Percentiles rank a stretch among this genome's conserved stretches.
Evolutionary conservation across 805 yeast genomes (phyloP).

Genomic region (Candida caryicola): DNA sequence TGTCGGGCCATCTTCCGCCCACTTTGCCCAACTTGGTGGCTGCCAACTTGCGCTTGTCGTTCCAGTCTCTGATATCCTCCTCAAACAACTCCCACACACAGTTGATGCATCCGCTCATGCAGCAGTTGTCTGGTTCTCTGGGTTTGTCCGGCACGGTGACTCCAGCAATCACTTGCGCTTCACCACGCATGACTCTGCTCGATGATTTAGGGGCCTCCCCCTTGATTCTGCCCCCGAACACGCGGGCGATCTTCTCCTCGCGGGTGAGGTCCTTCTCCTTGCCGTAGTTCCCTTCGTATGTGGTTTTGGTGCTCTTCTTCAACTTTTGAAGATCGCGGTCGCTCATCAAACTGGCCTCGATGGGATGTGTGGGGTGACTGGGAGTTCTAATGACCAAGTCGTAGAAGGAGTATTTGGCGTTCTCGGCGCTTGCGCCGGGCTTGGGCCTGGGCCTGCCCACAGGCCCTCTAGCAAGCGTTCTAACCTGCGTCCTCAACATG

Average conservation of each 20-base stretch:
- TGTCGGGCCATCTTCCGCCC: conserved; percentile 45
- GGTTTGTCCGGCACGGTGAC: conserved; percentile 81
- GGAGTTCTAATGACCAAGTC: conserved; percentile 37
- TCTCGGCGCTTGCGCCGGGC: background rate
- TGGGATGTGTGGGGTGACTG: conserved; percentile 29
- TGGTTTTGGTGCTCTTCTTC: conserved; percentile 17
- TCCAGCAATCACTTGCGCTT: conserved; percentile 49
- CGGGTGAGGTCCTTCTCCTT: conserved; percentile 29
- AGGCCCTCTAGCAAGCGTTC: background rate
- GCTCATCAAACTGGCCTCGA: conserved; percentile 29
- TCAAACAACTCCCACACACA: conserved; percentile 95
- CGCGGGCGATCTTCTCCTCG: conserved; percentile 46
- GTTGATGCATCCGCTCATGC: conserved; percentile 95
- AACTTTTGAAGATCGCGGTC: conserved; percentile 17
- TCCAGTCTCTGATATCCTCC: conserved; percentile 88
- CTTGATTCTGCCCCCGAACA: conserved; percentile 56
- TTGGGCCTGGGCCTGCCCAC: background rate
- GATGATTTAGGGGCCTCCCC: conserved; percentile 48
- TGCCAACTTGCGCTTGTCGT: conserved; percentile 55
- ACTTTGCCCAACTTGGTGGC: conserved; percentile 35
- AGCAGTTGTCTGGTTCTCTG: conserved; percentile 89
- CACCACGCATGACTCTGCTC: conserved; percentile 34
- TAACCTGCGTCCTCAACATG: background rate
- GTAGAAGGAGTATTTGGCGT: conserved; percentile 28
- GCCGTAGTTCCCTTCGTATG: conserved; percentile 33